Conservation (phyloP, 257 asterid genomes). For the Fraxinus pennsylvanica region DNA sequence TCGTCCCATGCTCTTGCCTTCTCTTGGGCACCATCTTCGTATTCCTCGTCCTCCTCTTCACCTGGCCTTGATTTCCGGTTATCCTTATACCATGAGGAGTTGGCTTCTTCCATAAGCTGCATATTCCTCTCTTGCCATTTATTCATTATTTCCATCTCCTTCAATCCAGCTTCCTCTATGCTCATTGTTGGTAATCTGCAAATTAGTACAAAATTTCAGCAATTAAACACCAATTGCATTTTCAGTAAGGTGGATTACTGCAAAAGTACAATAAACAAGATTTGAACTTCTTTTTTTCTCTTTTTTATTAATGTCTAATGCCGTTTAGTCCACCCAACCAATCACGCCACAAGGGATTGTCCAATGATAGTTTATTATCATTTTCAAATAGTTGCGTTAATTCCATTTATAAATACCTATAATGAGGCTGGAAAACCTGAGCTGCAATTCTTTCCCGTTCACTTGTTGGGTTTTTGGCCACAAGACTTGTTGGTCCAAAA, state of each 20-base stretch:
- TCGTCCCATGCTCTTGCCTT: conserved; percentile 98
- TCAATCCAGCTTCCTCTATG: conserved; percentile 97
- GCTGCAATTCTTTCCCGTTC: conserved; percentile 92
- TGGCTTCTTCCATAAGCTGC: conserved; percentile 89
- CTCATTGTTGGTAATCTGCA: conserved; percentile 91
- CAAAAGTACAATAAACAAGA: not conserved
- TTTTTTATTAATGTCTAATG: not conserved
- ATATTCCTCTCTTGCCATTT: conserved; percentile 77
- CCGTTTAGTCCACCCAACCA: not conserved
- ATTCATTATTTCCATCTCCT: conserved; percentile 97
- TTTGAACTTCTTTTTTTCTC: not conserved
- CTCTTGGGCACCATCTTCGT: conserved; percentile 84
- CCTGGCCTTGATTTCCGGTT: conserved; percentile 40
- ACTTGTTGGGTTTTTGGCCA: conserved; percentile 70
- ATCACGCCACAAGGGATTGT: not conserved
- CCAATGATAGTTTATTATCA: not conserved
- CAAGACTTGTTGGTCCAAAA: conserved; percentile 96
- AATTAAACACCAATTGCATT: not conserved
- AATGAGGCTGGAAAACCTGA: conserved; percentile 92
- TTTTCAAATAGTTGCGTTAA: not conserved
- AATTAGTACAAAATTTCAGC: conserved; percentile 11
- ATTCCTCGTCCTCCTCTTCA: conserved; percentile 56
- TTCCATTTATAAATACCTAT: conserved; percentile 45
- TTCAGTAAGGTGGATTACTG: not conserved
- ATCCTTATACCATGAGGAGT: conserved; percentile 83